These are phyloP conservation scores for Stephanodiscus triporus DNA, from an alignment of 108 stramenopile species.

Conservation along the genomic window DNA sequence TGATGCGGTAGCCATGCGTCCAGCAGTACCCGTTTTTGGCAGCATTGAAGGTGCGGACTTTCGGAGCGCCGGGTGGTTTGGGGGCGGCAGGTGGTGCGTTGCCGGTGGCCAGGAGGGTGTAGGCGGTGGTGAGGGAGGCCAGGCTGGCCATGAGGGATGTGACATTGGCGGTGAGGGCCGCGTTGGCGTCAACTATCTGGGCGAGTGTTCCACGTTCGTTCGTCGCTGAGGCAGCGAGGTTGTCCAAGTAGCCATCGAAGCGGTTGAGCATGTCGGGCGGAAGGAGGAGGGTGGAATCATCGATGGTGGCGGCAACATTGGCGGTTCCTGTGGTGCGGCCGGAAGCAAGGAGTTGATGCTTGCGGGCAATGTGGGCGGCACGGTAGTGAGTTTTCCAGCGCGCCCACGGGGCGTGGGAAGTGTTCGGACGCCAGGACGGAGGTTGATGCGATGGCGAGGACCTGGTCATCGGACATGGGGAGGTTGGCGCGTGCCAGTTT, in stretches of 20 bases:
- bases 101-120: background rate
- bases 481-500: slow-evolving; percentile 15
- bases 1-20: background rate
- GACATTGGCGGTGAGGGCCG: too few relatives aligned
- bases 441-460: slow-evolving; percentile 15
- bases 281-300: background rate
- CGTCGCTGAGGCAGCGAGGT: background rate
- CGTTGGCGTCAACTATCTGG: too few relatives aligned
- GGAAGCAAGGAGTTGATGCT: background rate
- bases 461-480: slow-evolving; percentile 12
- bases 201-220: background rate
- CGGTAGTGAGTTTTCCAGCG: background rate
- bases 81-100: too few relatives aligned
- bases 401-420: slow-evolving; percentile 7
- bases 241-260: background rate
- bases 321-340: background rate
- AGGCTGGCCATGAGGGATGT: background rate
- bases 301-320: background rate
- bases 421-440: slow-evolving; percentile 1
- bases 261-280: background rate
- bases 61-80: too few relatives aligned
- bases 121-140: background rate
- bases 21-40: slow-evolving; percentile 9
- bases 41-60: too few relatives aligned
- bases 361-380: background rate